Conservation (phyloP, 2,329 filamentous ascomycete genomes). For the Ploettnerulaceae sp. region DNA sequence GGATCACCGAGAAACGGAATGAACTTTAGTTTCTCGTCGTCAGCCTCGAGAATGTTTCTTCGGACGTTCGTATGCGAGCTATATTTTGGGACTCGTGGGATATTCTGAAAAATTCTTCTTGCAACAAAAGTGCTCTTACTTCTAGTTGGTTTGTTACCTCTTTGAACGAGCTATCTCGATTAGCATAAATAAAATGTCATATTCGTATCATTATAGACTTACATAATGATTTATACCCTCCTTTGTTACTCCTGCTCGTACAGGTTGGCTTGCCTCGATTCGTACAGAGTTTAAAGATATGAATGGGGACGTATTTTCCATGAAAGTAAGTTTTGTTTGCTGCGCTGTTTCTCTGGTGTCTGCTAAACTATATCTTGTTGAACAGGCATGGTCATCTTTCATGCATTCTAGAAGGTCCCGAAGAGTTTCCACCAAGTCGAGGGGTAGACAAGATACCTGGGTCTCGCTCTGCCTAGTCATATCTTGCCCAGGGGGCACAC, state of each 20-base stretch:
- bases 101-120: slow-evolving; percentile 12
- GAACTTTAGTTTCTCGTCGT: slow-evolving; percentile 28
- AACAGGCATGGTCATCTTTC: slow-evolving; percentile 18
- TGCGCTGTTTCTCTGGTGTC: slow-evolving; percentile 12
- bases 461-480: not conserved
- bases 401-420: slow-evolving; percentile 12
- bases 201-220: not conserved
- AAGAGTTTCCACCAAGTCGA: slow-evolving; percentile 8
- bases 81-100: slow-evolving; percentile 25
- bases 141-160: slow-evolving; percentile 16
- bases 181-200: not conserved
- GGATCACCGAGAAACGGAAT: slow-evolving; percentile 25
- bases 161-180: slow-evolving; percentile 12
- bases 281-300: slow-evolving; percentile 15
- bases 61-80: slow-evolving; percentile 23
- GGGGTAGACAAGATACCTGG: not conserved
- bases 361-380: slow-evolving; percentile 17
- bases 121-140: slow-evolving; percentile 10
- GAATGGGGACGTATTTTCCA: slow-evolving; percentile 24
- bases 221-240: slow-evolving; percentile 14
- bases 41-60: slow-evolving; percentile 26
- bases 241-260: slow-evolving; percentile 3
- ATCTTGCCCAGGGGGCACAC: slow-evolving; percentile 2
- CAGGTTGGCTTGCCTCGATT: slow-evolving; percentile 1
- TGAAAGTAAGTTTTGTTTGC: not conserved